Evolutionary conservation across 768 basidiomycete species (phyloP).

Genomic region (Phallus indusiatus): DNA sequence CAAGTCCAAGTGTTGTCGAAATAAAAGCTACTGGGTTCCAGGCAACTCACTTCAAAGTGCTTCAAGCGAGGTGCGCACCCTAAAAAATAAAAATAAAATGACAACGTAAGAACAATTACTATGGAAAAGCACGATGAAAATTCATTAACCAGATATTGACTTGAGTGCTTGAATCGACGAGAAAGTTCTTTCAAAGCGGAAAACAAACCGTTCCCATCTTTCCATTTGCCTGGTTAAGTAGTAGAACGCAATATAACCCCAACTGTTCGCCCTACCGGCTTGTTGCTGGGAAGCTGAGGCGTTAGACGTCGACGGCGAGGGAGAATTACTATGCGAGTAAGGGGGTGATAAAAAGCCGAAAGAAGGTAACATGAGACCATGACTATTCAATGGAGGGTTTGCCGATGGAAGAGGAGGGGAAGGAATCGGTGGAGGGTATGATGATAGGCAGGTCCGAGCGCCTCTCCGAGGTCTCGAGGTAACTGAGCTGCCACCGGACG

Average conservation of each 20-base stretch:
- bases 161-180: slow-evolving; percentile 64
- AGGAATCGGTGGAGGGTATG: slow-evolving; percentile 13
- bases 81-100: slow-evolving; percentile 19
- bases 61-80: slow-evolving; percentile 63
- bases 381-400: slow-evolving; percentile 3
- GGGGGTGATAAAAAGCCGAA: slow-evolving; percentile 31
- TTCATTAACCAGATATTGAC: slow-evolving; percentile 48
- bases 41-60: slow-evolving; percentile 72
- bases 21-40: slow-evolving; percentile 45
- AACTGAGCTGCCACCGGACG: slow-evolving; percentile 14
- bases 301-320: slow-evolving; percentile 22
- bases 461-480: slow-evolving; percentile 10
- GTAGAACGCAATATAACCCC: slow-evolving; percentile 74
- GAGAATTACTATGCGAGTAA: slow-evolving; percentile 31
- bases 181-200: slow-evolving; percentile 71
- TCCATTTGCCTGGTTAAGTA: slow-evolving; percentile 76
- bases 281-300: slow-evolving; percentile 19
- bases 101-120: slow-evolving; percentile 3
- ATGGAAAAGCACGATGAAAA: neutral
- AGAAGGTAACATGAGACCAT: slow-evolving; percentile 6
- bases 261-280: slow-evolving; percentile 44
- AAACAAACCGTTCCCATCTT: slow-evolving; percentile 74
- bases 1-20: slow-evolving; percentile 54
- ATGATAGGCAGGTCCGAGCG: slow-evolving; percentile 16
- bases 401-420: slow-evolving; percentile 10